phyloP scores from a whole-genome alignment of 768 basidiomycete genomes.

The Mycena leptocephala region DNA sequence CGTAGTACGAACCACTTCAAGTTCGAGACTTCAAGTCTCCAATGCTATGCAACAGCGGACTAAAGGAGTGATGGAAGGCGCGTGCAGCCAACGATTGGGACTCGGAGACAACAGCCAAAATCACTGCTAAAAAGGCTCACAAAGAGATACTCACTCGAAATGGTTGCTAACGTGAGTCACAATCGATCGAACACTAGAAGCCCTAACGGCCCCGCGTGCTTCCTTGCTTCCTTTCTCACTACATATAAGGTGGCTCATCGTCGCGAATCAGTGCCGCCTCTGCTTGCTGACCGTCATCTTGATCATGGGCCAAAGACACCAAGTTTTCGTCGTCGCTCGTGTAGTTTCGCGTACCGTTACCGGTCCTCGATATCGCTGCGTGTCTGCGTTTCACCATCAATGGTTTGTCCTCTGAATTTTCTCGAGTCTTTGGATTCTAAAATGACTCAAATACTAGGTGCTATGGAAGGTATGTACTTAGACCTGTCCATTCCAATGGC shows the following conservation, averaged over 20 bases:
- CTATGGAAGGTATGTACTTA: slow-evolving; percentile 20
- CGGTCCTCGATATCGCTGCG: slow-evolving; percentile 53
- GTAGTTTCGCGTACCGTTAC: slow-evolving; percentile 43
- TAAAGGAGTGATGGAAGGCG: too few species aligned
- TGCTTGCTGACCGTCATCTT: not conserved
- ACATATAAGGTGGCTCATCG: not conserved
- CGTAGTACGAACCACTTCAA: too few species aligned
- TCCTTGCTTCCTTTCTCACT: not conserved
- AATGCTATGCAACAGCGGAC: too few species aligned
- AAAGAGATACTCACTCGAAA: not conserved
- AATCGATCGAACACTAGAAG: not conserved
- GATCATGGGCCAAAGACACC: slow-evolving; percentile 59
- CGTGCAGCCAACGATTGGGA: not conserved
- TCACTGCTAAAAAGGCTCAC: not conserved
- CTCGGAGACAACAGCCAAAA: too few species aligned
- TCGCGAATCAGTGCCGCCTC: not conserved
- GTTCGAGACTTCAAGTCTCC: too few species aligned
- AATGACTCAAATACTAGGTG: slow-evolving; percentile 13
- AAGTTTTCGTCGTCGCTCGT: slow-evolving; percentile 57
- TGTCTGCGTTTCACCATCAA: slow-evolving; percentile 59
- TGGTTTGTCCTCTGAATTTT: slow-evolving; percentile 47
- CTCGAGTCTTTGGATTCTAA: not conserved
- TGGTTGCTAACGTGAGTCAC: not conserved
- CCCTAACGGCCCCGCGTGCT: not conserved
- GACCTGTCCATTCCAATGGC: not conserved